Base-by-base conservation (phyloP, 305 asterid species). In the Fraxinus floribunda region DNA sequence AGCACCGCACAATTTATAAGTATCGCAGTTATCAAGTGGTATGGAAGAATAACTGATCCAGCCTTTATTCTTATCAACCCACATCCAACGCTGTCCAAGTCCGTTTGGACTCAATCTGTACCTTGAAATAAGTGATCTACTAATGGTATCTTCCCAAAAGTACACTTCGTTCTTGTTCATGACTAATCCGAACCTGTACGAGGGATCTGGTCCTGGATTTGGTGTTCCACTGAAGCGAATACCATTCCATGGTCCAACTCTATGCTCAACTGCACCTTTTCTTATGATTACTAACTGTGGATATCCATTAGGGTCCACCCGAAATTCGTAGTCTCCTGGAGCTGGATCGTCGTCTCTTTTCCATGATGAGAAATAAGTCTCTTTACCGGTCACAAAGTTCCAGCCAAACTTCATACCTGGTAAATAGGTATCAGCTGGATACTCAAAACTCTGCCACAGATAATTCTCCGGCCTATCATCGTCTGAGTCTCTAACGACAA, bases 161-260 rank as follows among this genome's bases (percentile, higher is more conserved):
- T 4, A 6, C 3, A 77, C 83, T 82, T 84, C 83, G 2, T 73
- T 64, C 52, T 85, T 55, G 22, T 85, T 80, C 80, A 83, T 77
- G 34, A 72, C 79, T 39, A 85, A 18, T 5, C 30, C 39, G 3
- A 49, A 34, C 7, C 13, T 77, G 62, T 24, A 81, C 0, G 60
- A 73, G 2, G 81, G 34, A 10, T 77, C 74, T 22, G 72, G 72
- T 22, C 72, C 72, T 0, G 72, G 72, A 62, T 62, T 62, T 1
- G 78, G 75, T 1, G 38, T 26, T 16, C 91, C 88, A 32, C 88
- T 84, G 10, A 86, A 84, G 22, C 32, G 39, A 0, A 75, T 2
- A 1, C 91, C 89, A 22, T 84, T 83, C 91, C 91, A 85, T 0
- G 89, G 89, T 29, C 90, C 90, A 0, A 80, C 41, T 64, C 87